Percentiles rank a stretch among this genome's conserved stretches.
These are phyloP conservation scores for Apiospora malaysiana DNA, from an alignment of 2,329 filamentous ascomycete species.

Conservation along the genomic window DNA sequence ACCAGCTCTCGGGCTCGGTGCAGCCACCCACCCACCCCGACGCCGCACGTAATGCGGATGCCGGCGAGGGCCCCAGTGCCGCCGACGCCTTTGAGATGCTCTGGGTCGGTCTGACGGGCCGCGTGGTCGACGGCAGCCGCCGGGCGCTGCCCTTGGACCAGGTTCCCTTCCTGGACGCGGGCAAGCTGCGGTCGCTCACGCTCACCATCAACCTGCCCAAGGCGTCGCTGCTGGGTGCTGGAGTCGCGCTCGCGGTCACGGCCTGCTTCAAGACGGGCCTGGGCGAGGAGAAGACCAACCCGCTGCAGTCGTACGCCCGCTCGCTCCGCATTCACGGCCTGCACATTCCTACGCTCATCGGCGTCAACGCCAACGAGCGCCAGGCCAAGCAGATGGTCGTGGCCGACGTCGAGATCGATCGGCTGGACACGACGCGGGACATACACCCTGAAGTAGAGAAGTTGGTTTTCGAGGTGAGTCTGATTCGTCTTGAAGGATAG, in stretches of 20 bases:
- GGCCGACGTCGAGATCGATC: constrained; percentile 67
- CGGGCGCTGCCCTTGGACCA: constrained; percentile 38
- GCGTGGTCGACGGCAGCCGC: constrained; percentile 39
- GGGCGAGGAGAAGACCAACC: constrained; percentile 36
- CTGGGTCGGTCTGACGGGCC: constrained; percentile 46
- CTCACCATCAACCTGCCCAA: constrained; percentile 68
- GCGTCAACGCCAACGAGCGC: constrained; percentile 76
- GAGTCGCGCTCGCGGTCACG: constrained; percentile 58
- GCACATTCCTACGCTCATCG: constrained; percentile 70
- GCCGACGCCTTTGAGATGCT: constrained; percentile 44
- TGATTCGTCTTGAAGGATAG: not conserved
- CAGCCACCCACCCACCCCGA: constrained; percentile 14
- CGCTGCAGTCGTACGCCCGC: constrained; percentile 37
- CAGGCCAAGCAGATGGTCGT: constrained; percentile 69
- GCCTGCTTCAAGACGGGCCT: constrained; percentile 44
- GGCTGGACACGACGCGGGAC: constrained; percentile 52
- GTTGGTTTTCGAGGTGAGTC: constrained; percentile 65
- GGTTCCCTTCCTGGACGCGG: constrained; percentile 42
- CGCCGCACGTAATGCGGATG: constrained; percentile 26
- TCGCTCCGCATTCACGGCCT: constrained; percentile 61
- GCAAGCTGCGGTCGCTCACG: constrained; percentile 51
- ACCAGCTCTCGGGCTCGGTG: constrained; percentile 31
- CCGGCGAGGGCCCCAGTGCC: constrained; percentile 28
- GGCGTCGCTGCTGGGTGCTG: constrained; percentile 69
- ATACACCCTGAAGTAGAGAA: constrained; percentile 62